phyloP scores from a whole-genome alignment of 257 asterid genomes.

The Solanum medicagineum region DNA sequence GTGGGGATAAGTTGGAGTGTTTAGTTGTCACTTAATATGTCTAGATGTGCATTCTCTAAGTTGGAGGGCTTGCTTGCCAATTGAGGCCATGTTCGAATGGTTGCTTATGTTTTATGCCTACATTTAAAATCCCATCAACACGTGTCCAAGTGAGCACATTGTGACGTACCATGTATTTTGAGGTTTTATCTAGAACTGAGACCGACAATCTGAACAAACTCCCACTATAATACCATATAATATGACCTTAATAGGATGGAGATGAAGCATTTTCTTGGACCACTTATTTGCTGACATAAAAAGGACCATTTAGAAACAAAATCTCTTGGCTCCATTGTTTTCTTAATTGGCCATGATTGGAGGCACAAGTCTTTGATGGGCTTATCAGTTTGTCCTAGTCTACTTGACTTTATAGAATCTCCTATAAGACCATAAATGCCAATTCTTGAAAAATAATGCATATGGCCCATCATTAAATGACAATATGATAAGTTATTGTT shows the following conservation, averaged over 20 bases:
- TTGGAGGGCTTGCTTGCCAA: neutral
- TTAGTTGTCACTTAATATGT: neutral
- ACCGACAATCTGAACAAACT: neutral
- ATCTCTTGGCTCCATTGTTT: neutral
- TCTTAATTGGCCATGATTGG: neutral
- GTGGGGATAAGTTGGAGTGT: neutral
- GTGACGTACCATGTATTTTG: neutral
- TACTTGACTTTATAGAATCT: neutral
- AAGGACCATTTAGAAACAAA: neutral
- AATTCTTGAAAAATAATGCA: neutral
- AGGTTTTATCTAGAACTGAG: neutral
- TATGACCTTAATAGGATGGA: neutral
- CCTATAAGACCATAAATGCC: neutral
- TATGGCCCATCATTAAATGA: neutral
- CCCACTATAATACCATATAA: neutral
- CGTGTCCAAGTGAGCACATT: neutral
- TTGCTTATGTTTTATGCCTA: neutral
- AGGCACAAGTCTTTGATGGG: neutral
- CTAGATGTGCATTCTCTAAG: neutral
- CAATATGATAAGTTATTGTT: neutral
- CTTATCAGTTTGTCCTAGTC: neutral
- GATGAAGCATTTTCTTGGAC: neutral
- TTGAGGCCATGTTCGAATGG: neutral
- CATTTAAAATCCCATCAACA: neutral
- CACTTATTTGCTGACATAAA: neutral